phyloP scores from a whole-genome alignment of 805 yeast genomes.

The Groenewaldozyma tartarivorans region DNA sequence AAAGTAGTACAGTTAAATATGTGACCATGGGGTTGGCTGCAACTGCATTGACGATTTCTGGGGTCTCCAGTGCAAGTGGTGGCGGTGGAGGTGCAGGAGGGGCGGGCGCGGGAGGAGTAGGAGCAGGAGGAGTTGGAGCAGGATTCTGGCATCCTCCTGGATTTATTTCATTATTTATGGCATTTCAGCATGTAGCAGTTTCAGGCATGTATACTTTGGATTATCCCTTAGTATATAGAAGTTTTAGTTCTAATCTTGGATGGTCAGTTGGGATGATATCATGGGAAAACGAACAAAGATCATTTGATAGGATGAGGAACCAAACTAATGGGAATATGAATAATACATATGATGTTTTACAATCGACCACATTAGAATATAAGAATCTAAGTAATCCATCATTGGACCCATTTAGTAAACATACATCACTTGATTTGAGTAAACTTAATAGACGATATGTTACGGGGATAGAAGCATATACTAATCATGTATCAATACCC shows the following conservation, averaged over 20 bases:
- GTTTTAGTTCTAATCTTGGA: slow-evolving; percentile 25
- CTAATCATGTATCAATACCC: slow-evolving; percentile 24
- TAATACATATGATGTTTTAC: slow-evolving; percentile 6
- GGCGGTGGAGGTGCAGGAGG: slow-evolving; percentile 4
- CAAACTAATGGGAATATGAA: slow-evolving; percentile 25
- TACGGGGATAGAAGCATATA: slow-evolving; percentile 23
- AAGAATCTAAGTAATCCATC: slow-evolving; percentile 8
- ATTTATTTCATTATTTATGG: slow-evolving; percentile 20
- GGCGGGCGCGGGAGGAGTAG: slow-evolving; percentile 9
- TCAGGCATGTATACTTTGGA: slow-evolving; percentile 25
- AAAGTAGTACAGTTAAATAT: slow-evolving; percentile 18
- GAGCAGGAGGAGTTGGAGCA: slow-evolving; percentile 5
- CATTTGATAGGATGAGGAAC: slow-evolving; percentile 23
- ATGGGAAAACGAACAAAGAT: slow-evolving; percentile 22
- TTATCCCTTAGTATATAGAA: slow-evolving; percentile 25
- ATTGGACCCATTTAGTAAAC: slow-evolving; percentile 4
- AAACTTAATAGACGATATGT: slow-evolving; percentile 10
- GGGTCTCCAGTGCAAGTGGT: slow-evolving; percentile 10
- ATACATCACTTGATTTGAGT: not conserved
- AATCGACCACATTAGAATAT: slow-evolving; percentile 12
- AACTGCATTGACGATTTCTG: slow-evolving; percentile 18
- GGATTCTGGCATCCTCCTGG: slow-evolving; percentile 20
- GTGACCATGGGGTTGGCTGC: slow-evolving; percentile 25
- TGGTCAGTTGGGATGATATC: slow-evolving; percentile 26
- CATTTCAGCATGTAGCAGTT: slow-evolving; percentile 25